These are phyloP conservation scores for Lobosporangium transversale DNA, from an alignment of 192 early-diverging fungal species.

Conservation along the genomic window DNA sequence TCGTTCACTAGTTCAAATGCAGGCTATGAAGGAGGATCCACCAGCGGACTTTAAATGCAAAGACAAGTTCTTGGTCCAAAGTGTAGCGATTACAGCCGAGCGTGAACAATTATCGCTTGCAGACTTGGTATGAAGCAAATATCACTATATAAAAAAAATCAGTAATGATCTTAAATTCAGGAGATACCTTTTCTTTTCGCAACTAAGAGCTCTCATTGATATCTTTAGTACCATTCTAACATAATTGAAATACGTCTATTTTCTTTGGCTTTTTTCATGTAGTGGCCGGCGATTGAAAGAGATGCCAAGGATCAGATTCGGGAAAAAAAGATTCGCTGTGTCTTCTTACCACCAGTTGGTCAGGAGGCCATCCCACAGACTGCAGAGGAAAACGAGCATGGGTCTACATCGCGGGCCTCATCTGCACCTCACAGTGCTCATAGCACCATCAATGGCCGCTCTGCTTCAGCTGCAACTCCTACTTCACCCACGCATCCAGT, in stretches of 20 bases:
- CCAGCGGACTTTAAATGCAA: conserved; percentile 84
- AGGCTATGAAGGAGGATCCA: conserved; percentile 88
- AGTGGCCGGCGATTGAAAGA: conserved; percentile 75
- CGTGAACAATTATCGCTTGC: conserved; percentile 67
- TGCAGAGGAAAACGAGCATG: conserved; percentile 29
- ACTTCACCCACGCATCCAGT: conserved; percentile 37
- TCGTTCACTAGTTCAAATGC: conserved; percentile 73
- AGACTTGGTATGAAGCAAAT: conserved; percentile 65
- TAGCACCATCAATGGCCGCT: conserved; percentile 12
- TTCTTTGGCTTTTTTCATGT: background rate
- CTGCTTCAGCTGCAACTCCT: conserved; percentile 40
- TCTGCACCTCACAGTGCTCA: conserved; percentile 23
- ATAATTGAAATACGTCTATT: background rate
- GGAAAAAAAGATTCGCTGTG: conserved; percentile 77
- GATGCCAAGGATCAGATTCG: conserved; percentile 67
- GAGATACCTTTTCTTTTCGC: background rate
- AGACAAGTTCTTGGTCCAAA: conserved; percentile 97
- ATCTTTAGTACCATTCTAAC: too few species aligned
- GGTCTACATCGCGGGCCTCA: conserved; percentile 13
- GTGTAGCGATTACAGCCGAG: conserved; percentile 78
- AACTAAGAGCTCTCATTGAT: background rate
- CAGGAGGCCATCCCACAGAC: conserved; percentile 27
- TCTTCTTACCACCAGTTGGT: conserved; percentile 56
- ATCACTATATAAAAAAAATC: background rate
- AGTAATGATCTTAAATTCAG: background rate